phyloP scores from a whole-genome alignment of 768 basidiomycete species.

The Pulveroboletus sp. region DNA sequence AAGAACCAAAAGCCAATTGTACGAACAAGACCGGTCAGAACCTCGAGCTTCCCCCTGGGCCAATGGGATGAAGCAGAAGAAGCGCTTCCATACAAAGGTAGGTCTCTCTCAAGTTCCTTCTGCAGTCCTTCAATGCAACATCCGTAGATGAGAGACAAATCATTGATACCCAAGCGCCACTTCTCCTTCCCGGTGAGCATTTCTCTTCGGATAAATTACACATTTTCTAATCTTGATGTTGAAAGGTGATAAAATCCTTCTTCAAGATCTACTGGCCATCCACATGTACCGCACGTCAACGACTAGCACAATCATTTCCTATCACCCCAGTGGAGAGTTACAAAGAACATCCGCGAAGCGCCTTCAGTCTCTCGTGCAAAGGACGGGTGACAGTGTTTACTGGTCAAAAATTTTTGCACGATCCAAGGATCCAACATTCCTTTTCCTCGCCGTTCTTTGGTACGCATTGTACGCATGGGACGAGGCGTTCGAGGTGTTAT shows the following conservation, averaged over 20 bases:
- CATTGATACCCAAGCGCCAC: constrained; percentile 54
- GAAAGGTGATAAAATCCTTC: constrained; percentile 20
- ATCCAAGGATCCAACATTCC: constrained; percentile 51
- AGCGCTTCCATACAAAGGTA: constrained; percentile 18
- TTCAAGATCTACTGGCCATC: constrained; percentile 49
- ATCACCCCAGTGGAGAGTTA: constrained; percentile 26
- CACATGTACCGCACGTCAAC: constrained; percentile 45
- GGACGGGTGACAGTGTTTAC: constrained; percentile 34
- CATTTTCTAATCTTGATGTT: background rate
- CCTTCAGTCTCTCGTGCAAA: constrained; percentile 26
- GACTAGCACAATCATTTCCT: constrained; percentile 27
- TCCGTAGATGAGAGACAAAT: constrained; percentile 21
- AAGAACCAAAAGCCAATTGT: constrained; percentile 25
- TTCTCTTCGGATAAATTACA: background rate
- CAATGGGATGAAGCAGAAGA: background rate
- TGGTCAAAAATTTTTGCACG: constrained; percentile 29
- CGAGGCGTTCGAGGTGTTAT: constrained; percentile 52
- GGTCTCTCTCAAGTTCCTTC: background rate
- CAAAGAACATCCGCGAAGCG: constrained; percentile 28
- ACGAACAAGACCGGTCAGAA: constrained; percentile 13
- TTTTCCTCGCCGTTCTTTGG: constrained; percentile 54
- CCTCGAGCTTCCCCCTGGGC: background rate
- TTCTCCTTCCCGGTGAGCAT: constrained; percentile 36
- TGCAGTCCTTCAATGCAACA: background rate
- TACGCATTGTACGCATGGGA: constrained; percentile 64